These are phyloP conservation scores for Porphyrellus cyaneotinctus DNA, from an alignment of 768 basidiomycete genomes.

Conservation along the genomic window DNA sequence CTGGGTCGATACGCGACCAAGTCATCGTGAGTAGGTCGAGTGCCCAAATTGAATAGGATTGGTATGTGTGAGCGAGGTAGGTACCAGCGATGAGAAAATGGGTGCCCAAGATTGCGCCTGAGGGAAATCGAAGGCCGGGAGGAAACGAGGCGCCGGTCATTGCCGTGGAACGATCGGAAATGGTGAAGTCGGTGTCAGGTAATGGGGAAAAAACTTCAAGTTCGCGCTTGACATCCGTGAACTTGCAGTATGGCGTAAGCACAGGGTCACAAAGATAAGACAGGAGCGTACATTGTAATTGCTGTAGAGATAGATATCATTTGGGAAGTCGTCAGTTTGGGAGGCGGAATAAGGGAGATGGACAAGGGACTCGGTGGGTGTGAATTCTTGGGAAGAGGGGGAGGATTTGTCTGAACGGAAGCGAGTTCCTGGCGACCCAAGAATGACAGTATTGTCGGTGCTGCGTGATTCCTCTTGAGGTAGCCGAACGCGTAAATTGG, in stretches of 20 bases:
- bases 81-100: slow-evolving; percentile 94
- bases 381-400: slow-evolving; percentile 43
- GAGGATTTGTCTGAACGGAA: slow-evolving; percentile 50
- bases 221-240: slow-evolving; percentile 93
- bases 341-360: slow-evolving; percentile 75
- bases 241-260: slow-evolving; percentile 42
- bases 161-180: slow-evolving; percentile 72
- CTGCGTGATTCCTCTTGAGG: slow-evolving; percentile 56
- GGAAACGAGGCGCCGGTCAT: slow-evolving; percentile 85
- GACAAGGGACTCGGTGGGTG: slow-evolving; percentile 54
- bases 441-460: slow-evolving; percentile 37
- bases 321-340: slow-evolving; percentile 71
- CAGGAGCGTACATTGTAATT: slow-evolving; percentile 81
- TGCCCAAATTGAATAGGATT: slow-evolving; percentile 96
- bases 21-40: slow-evolving; percentile 79
- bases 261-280: background rate
- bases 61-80: slow-evolving; percentile 90
- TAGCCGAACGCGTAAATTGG: slow-evolving; percentile 60
- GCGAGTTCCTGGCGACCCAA: slow-evolving; percentile 55
- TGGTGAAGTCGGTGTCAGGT: slow-evolving; percentile 68
- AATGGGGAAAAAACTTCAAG: slow-evolving; percentile 87
- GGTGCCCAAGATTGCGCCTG: slow-evolving; percentile 86
- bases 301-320: slow-evolving; percentile 88
- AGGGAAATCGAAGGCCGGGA: slow-evolving; percentile 94
- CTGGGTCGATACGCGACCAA: slow-evolving; percentile 88